Percentiles rank a stretch among this genome's conserved stretches.
phyloP scores from a whole-genome alignment of 2,329 filamentous ascomycete genomes.

The Orbilia javanica region DNA sequence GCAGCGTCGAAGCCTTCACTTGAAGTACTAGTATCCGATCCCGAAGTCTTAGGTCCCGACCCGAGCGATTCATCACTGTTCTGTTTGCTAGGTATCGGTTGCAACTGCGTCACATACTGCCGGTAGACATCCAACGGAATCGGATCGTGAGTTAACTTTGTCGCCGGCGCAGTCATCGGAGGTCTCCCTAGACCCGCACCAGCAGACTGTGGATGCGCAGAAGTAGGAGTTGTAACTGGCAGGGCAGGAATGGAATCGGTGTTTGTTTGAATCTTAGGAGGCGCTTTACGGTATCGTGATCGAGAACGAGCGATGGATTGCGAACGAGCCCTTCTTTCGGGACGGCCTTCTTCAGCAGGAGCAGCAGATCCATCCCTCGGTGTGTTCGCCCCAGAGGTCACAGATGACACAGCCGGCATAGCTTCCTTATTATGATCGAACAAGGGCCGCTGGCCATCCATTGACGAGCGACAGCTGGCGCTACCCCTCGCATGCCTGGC shows the following conservation, averaged over 20 bases:
- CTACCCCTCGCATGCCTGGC: slow-evolving; percentile 30
- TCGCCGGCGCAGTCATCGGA: slow-evolving; percentile 26
- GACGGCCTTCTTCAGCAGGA: slow-evolving; percentile 3
- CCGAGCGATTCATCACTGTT: slow-evolving; percentile 30
- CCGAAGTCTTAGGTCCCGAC: slow-evolving; percentile 52
- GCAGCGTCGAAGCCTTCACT: slow-evolving; percentile 43
- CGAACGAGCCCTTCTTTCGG: slow-evolving; percentile 34
- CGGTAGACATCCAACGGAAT: slow-evolving; percentile 47
- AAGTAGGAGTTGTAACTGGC: slow-evolving; percentile 40
- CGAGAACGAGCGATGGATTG: slow-evolving; percentile 52
- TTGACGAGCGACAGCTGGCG: slow-evolving; percentile 41
- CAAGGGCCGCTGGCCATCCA: slow-evolving; percentile 33
- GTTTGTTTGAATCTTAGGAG: slow-evolving; percentile 52
- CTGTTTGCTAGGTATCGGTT: slow-evolving; percentile 22
- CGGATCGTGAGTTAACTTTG: slow-evolving; percentile 46
- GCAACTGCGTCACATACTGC: slow-evolving; percentile 36
- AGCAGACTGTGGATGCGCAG: slow-evolving; percentile 31
- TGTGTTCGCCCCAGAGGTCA: slow-evolving; percentile 37
- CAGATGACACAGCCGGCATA: slow-evolving; percentile 21
- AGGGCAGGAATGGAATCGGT: slow-evolving; percentile 16
- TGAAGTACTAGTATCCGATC: slow-evolving; percentile 48
- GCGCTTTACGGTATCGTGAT: slow-evolving; percentile 49
- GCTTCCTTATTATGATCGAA: slow-evolving; percentile 22
- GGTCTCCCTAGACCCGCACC: slow-evolving; percentile 7
- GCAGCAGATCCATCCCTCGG: slow-evolving; percentile 27